Evolutionary conservation across 345 rosid species (phyloP).

Genomic region (Theobroma cacao): DNA sequence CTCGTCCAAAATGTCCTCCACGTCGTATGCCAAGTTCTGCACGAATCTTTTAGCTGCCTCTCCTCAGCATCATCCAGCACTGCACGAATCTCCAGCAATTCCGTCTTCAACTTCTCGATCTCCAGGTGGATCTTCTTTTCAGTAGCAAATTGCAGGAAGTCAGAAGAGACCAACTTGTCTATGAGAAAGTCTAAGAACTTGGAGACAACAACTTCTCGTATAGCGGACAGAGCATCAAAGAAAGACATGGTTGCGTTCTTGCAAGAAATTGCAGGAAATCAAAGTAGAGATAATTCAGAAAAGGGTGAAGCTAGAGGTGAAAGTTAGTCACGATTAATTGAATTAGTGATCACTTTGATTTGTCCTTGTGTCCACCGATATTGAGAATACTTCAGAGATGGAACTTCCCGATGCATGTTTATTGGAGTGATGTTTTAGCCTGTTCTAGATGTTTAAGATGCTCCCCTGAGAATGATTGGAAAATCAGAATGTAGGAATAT

Average conservation of each 20-base stretch:
- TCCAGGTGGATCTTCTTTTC: background rate
- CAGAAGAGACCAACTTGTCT: background rate
- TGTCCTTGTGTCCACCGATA: no score
- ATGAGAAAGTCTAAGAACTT: background rate
- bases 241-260: background rate
- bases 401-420: no score
- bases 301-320: background rate
- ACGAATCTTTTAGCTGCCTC: conserved; percentile 8
- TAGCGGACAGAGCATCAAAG: background rate
- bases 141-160: background rate
- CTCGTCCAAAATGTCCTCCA: conserved; percentile 34
- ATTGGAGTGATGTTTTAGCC: no score
- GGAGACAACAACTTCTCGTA: background rate
- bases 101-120: background rate
- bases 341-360: no score
- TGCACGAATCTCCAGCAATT: background rate
- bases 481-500: no score
- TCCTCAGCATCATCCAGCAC: conserved; percentile 26
- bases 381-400: no score
- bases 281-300: background rate
- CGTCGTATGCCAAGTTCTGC: conserved; percentile 16
- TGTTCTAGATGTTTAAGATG: no score
- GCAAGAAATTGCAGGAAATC: background rate
- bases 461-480: no score
- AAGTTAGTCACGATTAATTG: no score